These are phyloP conservation scores for Clathrus columnatus DNA, from an alignment of 768 basidiomycete genomes.

Conservation along the genomic window DNA sequence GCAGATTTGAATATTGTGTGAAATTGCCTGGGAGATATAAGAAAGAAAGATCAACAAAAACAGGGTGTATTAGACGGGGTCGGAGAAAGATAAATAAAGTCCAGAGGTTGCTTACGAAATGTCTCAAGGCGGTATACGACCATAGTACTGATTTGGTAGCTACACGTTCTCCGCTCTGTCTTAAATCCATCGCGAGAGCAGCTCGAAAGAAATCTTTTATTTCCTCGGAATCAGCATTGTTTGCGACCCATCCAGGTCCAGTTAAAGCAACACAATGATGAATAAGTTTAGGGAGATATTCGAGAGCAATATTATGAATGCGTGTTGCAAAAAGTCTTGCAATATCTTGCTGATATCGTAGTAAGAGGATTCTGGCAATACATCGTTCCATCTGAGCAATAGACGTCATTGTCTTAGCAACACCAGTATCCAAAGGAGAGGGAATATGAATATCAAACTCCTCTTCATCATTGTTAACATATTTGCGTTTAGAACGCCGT, in stretches of 20 bases:
- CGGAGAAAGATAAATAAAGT: not conserved
- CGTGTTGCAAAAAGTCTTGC: constrained; percentile 66
- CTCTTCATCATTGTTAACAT: constrained; percentile 2
- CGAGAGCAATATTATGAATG: constrained; percentile 53
- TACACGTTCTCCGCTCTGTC: constrained; percentile 68
- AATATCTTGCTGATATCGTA: constrained; percentile 69
- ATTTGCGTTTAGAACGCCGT: constrained; percentile 7
- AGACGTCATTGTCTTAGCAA: constrained; percentile 50
- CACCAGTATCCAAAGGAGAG: constrained; percentile 16
- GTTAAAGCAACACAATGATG: constrained; percentile 53
- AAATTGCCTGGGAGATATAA: constrained; percentile 44
- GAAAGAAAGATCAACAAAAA: not conserved
- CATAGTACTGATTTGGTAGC: constrained; percentile 74
- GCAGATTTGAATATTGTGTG: constrained; percentile 62
- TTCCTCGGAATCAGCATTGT: constrained; percentile 58
- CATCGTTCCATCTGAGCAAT: constrained; percentile 59
- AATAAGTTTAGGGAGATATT: constrained; percentile 59
- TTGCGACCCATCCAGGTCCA: constrained; percentile 61
- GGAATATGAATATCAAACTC: constrained; percentile 1
- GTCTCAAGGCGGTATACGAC: constrained; percentile 68
- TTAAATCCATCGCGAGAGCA: constrained; percentile 65
- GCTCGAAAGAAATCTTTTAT: constrained; percentile 69
- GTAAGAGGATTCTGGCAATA: constrained; percentile 56
- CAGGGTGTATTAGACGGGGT: not conserved
- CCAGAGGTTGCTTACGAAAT: constrained; percentile 48